Evolutionary conservation across 495 filamentous ascomycete species (phyloP).

Genomic region (Aspergillus sclerotiicarbonarius): DNA sequence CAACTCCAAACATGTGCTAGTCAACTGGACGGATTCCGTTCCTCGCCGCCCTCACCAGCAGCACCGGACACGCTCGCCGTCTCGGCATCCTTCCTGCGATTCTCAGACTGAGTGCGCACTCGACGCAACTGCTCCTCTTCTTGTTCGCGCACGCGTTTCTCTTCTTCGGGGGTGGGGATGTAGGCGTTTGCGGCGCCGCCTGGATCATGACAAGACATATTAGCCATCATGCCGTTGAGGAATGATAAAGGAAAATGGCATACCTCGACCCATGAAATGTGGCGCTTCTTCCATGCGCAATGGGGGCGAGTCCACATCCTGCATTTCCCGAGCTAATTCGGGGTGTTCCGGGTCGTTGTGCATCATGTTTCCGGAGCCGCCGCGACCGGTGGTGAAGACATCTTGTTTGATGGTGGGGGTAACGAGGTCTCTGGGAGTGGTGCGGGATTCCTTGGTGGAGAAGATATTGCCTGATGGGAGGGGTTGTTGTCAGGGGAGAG

Average conservation of each 20-base stretch:
- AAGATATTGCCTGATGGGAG: slow-evolving; percentile 66
- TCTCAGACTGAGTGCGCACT: slow-evolving; percentile 34
- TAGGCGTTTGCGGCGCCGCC: slow-evolving; percentile 47
- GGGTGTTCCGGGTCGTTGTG: slow-evolving; percentile 61
- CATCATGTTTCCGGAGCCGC: slow-evolving; percentile 74
- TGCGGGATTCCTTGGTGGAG: slow-evolving; percentile 51
- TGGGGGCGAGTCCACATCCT: slow-evolving; percentile 68
- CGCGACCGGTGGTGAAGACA: slow-evolving; percentile 79
- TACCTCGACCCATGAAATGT: slow-evolving; percentile 49
- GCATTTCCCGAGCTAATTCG: slow-evolving; percentile 69
- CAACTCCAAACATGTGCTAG: slow-evolving; percentile 8
- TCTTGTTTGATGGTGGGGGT: slow-evolving; percentile 81
- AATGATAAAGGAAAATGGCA: slow-evolving; percentile 5
- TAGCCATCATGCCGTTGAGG: background rate
- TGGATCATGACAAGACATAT: slow-evolving; percentile 8
- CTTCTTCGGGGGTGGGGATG: slow-evolving; percentile 39
- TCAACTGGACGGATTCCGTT: slow-evolving; percentile 2
- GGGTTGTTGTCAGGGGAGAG: background rate
- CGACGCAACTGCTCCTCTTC: slow-evolving; percentile 37
- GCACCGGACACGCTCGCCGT: slow-evolving; percentile 27
- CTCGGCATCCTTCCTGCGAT: slow-evolving; percentile 39
- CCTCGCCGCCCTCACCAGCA: background rate
- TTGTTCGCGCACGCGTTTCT: slow-evolving; percentile 34
- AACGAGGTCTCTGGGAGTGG: slow-evolving; percentile 59
- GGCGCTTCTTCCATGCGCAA: slow-evolving; percentile 46